Evolutionary conservation across 805 yeast species (phyloP), one percentile per base, ranked within the genome.

Genomic region (Pichia gijzeniarum): DNA sequence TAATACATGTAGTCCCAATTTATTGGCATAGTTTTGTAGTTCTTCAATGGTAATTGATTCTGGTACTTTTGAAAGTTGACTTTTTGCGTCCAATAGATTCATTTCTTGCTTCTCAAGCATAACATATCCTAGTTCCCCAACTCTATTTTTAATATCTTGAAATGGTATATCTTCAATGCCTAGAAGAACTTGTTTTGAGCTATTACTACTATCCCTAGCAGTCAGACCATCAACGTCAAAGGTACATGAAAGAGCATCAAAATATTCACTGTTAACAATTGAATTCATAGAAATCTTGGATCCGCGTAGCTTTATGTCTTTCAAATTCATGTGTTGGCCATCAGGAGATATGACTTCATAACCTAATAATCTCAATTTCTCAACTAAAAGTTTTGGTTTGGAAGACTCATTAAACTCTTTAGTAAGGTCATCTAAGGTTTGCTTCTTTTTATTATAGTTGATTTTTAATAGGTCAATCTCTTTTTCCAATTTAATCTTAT

Each of bases 1-100:
- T 18, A 71, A 44, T 4, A 70, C 56, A 4, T 51, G 54, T 44
- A 68, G 52, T 1, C 71, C 73, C 21, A 65, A 51, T 12, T 57
- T 61, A 6, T 52, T 31, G 6, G 64, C 65, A 30, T 44, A 44
- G 22, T 38, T 27, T 32, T 53, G 51, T 33, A 36, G 40, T 36
- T 36, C 53, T 22, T 49, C 47, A 21, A 53, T 48, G 4, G 51
- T 33, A 5, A 48, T 40, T 3, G 38, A 30, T 9, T 40, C 46
- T 8, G 53, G 53, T 28, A 38, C 18, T 44, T 39, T n/a, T 3
- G 41, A 22, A 18, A 28, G 31, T 1, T 43, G 35, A 13, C 38
- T 43, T 10, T 33, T 35, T 12, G 43, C 43, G 14, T 40, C 43
- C 19, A 59, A 40, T 30, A 42, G 32, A 4, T 44, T 45, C 34